phyloP scores from a whole-genome alignment of 2,329 filamentous ascomycete species.

The Volutella citrinella region DNA sequence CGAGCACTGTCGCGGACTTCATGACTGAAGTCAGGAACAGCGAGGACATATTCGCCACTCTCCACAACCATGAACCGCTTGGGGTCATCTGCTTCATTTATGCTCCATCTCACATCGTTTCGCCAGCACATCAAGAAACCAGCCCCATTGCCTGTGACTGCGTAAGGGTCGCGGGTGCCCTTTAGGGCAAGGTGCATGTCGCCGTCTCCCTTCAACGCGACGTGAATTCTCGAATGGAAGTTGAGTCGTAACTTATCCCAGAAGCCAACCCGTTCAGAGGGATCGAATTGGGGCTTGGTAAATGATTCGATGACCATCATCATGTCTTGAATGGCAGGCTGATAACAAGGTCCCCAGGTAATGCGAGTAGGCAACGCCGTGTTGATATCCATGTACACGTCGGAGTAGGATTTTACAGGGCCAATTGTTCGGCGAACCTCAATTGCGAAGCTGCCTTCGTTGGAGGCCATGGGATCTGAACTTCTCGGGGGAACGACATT shows the following conservation, averaged over 20 bases:
- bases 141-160: constrained; percentile 86
- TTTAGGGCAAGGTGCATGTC: constrained; percentile 94
- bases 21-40: constrained; percentile 88
- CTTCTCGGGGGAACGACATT: constrained; percentile 73
- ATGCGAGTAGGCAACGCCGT: constrained; percentile 88
- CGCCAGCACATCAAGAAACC: constrained; percentile 99
- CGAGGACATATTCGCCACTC: constrained; percentile 91
- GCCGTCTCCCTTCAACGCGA: constrained; percentile 92
- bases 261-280: constrained; percentile 91
- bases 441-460: constrained; percentile 70
- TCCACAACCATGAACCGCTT: constrained; percentile 94
- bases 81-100: constrained; percentile 82
- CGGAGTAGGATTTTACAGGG: constrained; percentile 93
- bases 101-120: constrained; percentile 83
- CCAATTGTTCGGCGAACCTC: constrained; percentile 89
- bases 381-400: constrained; percentile 89
- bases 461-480: constrained; percentile 52
- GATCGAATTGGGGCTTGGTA: constrained; percentile 91
- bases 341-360: constrained; percentile 96
- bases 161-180: constrained; percentile 87
- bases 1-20: constrained; percentile 69
- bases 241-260: constrained; percentile 97
- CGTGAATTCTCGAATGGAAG: constrained; percentile 86
- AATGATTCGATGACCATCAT: constrained; percentile 99
- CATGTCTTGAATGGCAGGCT: constrained; percentile 97